A percentile compares a stretch with the other conserved stretches of the same genome.
Evolutionary conservation across 2,329 filamentous ascomycete genomes (phyloP).

Genomic region (Cercospora nicotianae): DNA sequence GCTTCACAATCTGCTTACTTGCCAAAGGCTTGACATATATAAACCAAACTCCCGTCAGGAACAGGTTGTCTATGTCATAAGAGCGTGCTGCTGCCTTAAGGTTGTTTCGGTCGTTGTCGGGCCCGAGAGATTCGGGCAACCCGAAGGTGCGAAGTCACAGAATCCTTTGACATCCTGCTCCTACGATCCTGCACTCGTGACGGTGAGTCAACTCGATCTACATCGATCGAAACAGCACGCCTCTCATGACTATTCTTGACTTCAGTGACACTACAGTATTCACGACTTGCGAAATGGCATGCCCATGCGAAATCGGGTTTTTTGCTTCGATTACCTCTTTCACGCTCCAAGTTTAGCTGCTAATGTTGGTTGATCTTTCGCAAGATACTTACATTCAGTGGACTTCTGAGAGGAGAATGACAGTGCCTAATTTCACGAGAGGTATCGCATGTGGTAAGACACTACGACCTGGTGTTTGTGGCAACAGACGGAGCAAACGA

Average conservation of each 20-base stretch:
- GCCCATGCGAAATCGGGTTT: background rate
- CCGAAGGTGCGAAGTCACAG: background rate
- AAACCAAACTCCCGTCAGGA: background rate
- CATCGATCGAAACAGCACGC: background rate
- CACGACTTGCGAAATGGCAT: background rate
- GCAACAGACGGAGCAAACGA: background rate
- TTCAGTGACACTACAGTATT: background rate
- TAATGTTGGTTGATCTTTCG: background rate
- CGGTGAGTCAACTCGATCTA: background rate
- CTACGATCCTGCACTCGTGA: background rate
- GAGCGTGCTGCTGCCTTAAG: background rate
- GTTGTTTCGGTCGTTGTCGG: background rate
- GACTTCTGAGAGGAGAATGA: background rate
- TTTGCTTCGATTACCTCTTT: background rate
- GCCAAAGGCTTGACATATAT: background rate
- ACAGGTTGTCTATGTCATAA: background rate
- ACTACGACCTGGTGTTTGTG: background rate
- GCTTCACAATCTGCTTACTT: background rate
- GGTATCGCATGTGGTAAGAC: background rate
- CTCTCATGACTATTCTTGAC: background rate
- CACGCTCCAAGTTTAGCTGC: background rate
- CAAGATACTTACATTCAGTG: background rate
- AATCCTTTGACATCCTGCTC: background rate
- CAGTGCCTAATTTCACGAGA: background rate
- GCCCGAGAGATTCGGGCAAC: background rate